These are phyloP conservation scores for Penicillium sp. DNA, from an alignment of 2,329 filamentous ascomycete genomes.

Conservation along the genomic window DNA sequence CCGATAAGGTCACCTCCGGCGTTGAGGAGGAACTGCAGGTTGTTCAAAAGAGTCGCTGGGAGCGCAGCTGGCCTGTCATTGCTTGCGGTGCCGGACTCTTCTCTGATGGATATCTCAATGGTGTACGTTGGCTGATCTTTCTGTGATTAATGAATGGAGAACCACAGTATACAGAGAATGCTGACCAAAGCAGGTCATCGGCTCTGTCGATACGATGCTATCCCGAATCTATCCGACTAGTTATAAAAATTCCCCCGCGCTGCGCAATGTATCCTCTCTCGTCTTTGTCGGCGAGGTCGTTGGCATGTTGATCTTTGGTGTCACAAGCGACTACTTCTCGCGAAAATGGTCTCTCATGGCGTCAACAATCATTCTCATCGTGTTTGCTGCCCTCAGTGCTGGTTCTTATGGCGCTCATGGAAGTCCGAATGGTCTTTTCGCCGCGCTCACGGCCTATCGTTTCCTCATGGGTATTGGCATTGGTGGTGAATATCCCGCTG, in stretches of 20 bases:
- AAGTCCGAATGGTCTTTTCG: slow-evolving; percentile 64
- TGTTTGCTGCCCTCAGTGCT: slow-evolving; percentile 75
- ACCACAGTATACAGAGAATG: too few species aligned
- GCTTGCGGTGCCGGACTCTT: slow-evolving; percentile 87
- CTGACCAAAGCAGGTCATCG: slow-evolving; percentile 58
- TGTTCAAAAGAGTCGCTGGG: slow-evolving; percentile 39
- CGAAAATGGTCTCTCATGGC: slow-evolving; percentile 73
- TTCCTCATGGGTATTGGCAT: slow-evolving; percentile 81
- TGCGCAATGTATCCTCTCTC: slow-evolving; percentile 71
- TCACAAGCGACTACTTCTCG: slow-evolving; percentile 75
- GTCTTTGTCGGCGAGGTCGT: slow-evolving; percentile 82
- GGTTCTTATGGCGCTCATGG: slow-evolving; percentile 71
- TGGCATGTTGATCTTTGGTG: slow-evolving; percentile 75
- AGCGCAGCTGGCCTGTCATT: slow-evolving; percentile 65
- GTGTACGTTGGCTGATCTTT: slow-evolving; percentile 45
- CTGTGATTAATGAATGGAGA: too few species aligned
- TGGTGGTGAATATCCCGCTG: slow-evolving; percentile 53
- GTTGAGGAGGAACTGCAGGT: too few species aligned
- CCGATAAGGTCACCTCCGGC: not conserved
- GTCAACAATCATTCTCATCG: slow-evolving; percentile 74
- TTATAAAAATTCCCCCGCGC: slow-evolving; percentile 63
- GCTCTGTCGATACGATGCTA: slow-evolving; percentile 76
- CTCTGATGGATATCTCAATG: slow-evolving; percentile 87
- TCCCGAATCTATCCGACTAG: slow-evolving; percentile 58
- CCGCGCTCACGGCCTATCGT: slow-evolving; percentile 74